Conservation (phyloP, 2,329 filamentous ascomycete species). For the Pyrenochaeta sp. region DNA sequence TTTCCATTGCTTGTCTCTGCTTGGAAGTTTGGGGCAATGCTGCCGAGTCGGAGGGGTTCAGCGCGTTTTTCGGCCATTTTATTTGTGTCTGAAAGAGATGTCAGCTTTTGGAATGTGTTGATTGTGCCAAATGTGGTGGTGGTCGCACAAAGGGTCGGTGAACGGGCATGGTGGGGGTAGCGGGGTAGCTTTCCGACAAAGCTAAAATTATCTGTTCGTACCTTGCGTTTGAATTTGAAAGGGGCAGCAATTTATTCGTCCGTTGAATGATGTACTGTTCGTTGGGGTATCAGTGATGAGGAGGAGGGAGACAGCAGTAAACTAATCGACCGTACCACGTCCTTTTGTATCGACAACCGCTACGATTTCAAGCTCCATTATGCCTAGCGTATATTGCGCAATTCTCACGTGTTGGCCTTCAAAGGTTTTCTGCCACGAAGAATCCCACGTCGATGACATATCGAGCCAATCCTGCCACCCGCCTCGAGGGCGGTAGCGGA, state of each 20-base stretch:
- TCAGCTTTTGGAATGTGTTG: too few species aligned
- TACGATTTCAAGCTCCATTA: constrained; percentile 24
- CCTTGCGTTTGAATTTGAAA: too few species aligned
- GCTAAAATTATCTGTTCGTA: too few species aligned
- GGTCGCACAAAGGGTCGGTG: constrained; percentile 41
- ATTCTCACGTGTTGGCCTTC: constrained; percentile 36
- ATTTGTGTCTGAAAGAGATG: constrained; percentile 26
- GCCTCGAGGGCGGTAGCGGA: constrained; percentile 26
- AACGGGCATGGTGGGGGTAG: constrained; percentile 17
- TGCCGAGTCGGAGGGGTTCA: constrained; percentile 67
- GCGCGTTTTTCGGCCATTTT: constrained; percentile 40
- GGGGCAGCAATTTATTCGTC: neutral
- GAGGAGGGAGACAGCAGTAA: constrained; percentile 21
- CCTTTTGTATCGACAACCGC: constrained; percentile 31
- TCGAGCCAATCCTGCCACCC: constrained; percentile 28
- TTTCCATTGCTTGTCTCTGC: too few species aligned
- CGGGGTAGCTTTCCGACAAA: neutral
- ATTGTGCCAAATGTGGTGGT: too few species aligned
- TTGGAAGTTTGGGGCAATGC: constrained; percentile 36
- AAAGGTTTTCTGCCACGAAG: constrained; percentile 36
- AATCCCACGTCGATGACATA: constrained; percentile 16
- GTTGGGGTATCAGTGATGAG: constrained; percentile 8
- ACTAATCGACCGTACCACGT: too few species aligned
- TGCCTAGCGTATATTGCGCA: constrained; percentile 45
- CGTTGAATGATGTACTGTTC: neutral